Base-by-base conservation (phyloP, 192 early-diverging fungal genomes). In the Lunasporangiospora selenospora region DNA sequence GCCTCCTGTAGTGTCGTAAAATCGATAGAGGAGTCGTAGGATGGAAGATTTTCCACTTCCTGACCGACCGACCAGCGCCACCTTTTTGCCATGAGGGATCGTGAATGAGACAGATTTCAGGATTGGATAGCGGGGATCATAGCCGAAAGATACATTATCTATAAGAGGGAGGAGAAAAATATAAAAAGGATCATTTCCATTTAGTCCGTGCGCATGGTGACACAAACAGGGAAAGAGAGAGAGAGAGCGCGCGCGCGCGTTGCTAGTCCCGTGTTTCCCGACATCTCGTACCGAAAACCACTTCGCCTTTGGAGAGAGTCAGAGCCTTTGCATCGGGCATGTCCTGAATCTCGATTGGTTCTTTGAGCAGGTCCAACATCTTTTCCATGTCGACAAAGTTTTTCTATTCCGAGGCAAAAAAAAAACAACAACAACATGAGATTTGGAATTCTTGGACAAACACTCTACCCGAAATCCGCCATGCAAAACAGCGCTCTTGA, bases 21-120 rank as follows among this genome's bases (percentile, higher is more conserved):
- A 98, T 2, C 98, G 87, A 80, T 94, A 95, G 1, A 99, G 76
- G 12, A 99, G 83, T 37, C 92, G 87, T 34, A 93, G 59, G 31
- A 94, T 86, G n/a, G 92, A 92, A 9, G 88, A 91, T 65, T 93
- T 63, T 26, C 97, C 97, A 53, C 95, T 93, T n/a, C 97, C 97
- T 61, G 85, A 88, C 3, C 92, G 93, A 0, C 96, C 96, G 3
- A 98, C 96, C 66, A 99, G 88, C 7, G 96, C 98, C 13, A 93
- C 87, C 12, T 88, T 90, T 27, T 84, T 81, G 27, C 98, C 96
- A 1, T 89, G 82, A 16, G 92, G 92, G 48, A 99, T 92, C 34
- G 78, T 87, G 63, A 99, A 92, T 39, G 78, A 84, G 30, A 98
- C 78, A 55, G 81, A 83, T 26, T 83, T 78, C 18, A 86, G 48